Evolutionary conservation across 768 basidiomycete species (phyloP), one percentile per base, ranked within the genome.

Genomic region (Suillus ampliporus): DNA sequence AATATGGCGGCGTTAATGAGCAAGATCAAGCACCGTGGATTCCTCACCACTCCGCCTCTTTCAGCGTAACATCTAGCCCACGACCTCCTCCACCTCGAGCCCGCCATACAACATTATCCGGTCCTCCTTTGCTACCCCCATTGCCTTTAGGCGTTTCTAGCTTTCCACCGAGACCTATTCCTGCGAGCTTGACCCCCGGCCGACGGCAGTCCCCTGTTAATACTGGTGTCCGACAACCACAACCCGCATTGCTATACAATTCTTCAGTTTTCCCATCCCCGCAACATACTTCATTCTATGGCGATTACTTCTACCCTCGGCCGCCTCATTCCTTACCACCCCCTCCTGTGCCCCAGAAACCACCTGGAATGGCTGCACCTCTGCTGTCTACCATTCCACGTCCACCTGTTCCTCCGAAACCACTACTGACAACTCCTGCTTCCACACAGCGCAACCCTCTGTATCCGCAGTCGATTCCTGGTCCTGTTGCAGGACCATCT

Each of bases 361-460:
- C 72, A 2, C 72, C 61, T 15, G 66, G 60, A 6, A 60, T 74
- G 0, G 11, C 23, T 17, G 43, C 57, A 37, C 28, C 58, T n/a
- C n/a, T 31, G 14, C 19, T 31, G 48, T 72, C 37, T 19, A 60
- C 50, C 50, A 66, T 64, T 71, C 52, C 69, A 0, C 72, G 74
- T 4, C 82, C 83, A 11, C 78, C 78, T 9, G 53, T 80, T 40
- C 81, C 81, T 7, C 77, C 81, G 3, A 82, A 80, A 65, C 81
- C 82, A 2, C 58, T 61, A 26, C 53, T 68, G 19, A 48, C 64
- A 35, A 48, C 63, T 53, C 52, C 65, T 48, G 23, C 64, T 4
- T 53, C 69, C 44, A 62, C 62, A 7, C 65, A 66, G 21, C 70
- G 76, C 43, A 67, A 73, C 15, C 72, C 76, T 4, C 70, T 78